phyloP scores from a whole-genome alignment of 352 stramenopile species.

The Elongisporangium senticosum region DNA sequence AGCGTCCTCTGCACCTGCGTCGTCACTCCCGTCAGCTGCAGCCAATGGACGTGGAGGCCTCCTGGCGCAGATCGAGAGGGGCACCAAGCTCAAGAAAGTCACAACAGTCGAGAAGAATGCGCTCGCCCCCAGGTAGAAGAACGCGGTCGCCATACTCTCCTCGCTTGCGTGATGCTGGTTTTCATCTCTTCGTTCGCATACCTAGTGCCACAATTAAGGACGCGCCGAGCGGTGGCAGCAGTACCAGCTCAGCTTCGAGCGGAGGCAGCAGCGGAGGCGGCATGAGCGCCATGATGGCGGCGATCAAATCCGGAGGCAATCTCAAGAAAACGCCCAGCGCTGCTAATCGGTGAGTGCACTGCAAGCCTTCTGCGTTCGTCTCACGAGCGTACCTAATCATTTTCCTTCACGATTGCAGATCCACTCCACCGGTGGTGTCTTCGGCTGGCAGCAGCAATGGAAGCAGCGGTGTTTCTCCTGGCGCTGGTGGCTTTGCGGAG shows the following conservation, averaged over 20 bases:
- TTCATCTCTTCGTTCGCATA: too few species aligned
- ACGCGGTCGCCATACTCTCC: too few species aligned
- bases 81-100: slow-evolving; percentile 72
- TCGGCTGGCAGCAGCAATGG: slow-evolving; percentile 13
- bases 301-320: slow-evolving; percentile 65
- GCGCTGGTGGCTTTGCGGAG: slow-evolving; percentile 72
- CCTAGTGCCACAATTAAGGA: neutral
- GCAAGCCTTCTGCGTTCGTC: neutral
- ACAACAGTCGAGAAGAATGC: slow-evolving; percentile 65
- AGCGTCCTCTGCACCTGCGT: slow-evolving; percentile 2
- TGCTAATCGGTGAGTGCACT: slow-evolving; percentile 21
- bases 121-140: slow-evolving; percentile 30
- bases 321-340: slow-evolving; percentile 45
- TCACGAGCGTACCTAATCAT: too few species aligned
- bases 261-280: slow-evolving; percentile 20
- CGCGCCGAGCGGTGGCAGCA: slow-evolving; percentile 4
- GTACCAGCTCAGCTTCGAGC: slow-evolving; percentile 5
- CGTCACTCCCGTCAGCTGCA: slow-evolving; percentile 13
- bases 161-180: too few species aligned
- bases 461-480: slow-evolving; percentile 5
- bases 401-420: too few species aligned
- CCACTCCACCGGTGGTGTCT: neutral
- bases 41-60: slow-evolving; percentile 42
- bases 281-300: slow-evolving; percentile 65
- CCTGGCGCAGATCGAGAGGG: slow-evolving; percentile 67